A percentile compares a stretch with the other conserved stretches of the same genome.
Conservation (phyloP, 768 basidiomycete genomes). For the Termitomyces sp. region DNA sequence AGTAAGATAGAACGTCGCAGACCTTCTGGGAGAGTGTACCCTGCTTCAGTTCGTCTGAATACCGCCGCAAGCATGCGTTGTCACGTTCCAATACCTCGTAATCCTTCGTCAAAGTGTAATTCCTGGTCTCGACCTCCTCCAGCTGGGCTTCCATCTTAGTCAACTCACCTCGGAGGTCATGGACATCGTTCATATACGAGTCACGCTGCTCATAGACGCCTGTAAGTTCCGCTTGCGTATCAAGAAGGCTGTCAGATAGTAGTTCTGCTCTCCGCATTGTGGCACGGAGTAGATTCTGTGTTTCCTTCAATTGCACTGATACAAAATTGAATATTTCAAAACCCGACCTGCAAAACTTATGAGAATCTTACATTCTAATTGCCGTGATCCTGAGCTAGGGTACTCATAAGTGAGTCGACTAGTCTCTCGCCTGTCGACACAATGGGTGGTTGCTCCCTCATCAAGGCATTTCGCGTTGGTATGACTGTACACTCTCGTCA, state of each 20-base stretch:
- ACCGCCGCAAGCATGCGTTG: constrained; percentile 4
- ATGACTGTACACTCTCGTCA: not conserved
- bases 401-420: not conserved
- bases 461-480: not conserved
- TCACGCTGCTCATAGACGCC: constrained; percentile 5
- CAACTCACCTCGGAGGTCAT: constrained; percentile 3
- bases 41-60: not conserved
- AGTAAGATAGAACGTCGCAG: not conserved
- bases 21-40: constrained; percentile 2
- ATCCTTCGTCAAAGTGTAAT: constrained; percentile 6
- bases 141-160: not conserved
- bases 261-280: not conserved
- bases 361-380: constrained; percentile 4
- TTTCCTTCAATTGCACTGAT: constrained; percentile 4
- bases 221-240: constrained; percentile 1
- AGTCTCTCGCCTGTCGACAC: not conserved
- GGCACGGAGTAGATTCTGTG: not conserved
- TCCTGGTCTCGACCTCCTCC: constrained; percentile 7
- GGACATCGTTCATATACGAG: not conserved
- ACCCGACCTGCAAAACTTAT: not conserved
- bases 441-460: not conserved
- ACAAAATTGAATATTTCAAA: not conserved
- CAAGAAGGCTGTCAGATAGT: not conserved
- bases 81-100: constrained; percentile 10
- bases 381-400: not conserved